Percentiles rank a stretch among this genome's conserved stretches.
phyloP scores from a whole-genome alignment of 148 eudicot species.

The Rheum nobile region DNA sequence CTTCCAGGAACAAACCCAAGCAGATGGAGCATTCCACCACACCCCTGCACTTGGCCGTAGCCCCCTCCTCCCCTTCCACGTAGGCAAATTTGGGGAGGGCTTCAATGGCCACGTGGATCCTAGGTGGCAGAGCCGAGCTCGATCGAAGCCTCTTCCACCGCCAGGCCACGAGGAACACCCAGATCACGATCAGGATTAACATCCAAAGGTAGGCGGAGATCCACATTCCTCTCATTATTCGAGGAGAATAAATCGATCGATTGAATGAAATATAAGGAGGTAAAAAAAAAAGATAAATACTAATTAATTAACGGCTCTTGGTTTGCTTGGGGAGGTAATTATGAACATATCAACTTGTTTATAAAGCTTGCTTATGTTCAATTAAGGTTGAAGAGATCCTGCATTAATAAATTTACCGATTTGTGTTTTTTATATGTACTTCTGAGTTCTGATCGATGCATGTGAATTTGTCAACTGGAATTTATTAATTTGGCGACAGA shows the following conservation, averaged over 20 bases:
- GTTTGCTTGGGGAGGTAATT: background rate
- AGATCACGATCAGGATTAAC: background rate
- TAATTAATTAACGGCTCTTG: background rate
- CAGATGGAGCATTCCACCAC: slow-evolving; percentile 32
- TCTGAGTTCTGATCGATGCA: too few species aligned
- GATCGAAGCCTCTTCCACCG: background rate
- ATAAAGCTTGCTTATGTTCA: too few species aligned
- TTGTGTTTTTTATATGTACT: too few species aligned
- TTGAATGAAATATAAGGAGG: background rate
- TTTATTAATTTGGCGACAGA: too few species aligned
- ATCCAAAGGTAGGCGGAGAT: background rate
- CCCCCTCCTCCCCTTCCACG: background rate
- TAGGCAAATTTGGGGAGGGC: background rate
- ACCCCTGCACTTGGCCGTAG: slow-evolving; percentile 4
- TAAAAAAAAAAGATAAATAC: too few species aligned
- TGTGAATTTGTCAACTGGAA: too few species aligned
- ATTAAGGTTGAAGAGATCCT: too few species aligned
- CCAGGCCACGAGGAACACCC: background rate
- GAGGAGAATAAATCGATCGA: background rate
- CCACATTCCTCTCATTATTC: background rate
- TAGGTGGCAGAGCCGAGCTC: background rate
- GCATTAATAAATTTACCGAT: too few species aligned
- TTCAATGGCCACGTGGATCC: background rate
- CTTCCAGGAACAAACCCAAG: slow-evolving; percentile 9
- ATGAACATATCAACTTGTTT: too few species aligned